Base-by-base conservation (phyloP, 768 basidiomycete species). In the Leccinum uliginosum region DNA sequence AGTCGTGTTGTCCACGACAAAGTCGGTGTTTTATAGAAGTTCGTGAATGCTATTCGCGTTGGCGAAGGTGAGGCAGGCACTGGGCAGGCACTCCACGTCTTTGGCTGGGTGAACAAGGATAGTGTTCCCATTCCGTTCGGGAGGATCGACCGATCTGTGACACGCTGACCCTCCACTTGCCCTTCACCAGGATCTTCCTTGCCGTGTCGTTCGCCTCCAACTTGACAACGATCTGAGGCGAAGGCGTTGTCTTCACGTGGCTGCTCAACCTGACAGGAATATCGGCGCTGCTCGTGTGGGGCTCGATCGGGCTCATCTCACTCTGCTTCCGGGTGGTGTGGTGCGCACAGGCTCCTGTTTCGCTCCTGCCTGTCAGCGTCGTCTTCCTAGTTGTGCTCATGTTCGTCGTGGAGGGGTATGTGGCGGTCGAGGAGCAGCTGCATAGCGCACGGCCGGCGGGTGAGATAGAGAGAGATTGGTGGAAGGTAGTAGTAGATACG, bases 221-320 rank as follows among this genome's bases (percentile, higher is more conserved):
- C 64, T 82, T n/a, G n/a, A n/a, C n/a, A 44, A 80, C 83, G 6
- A 81, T 84, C 58, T 84, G 82, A 82, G 79, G 82, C 17, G 74
- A 77, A 47, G 80, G 80, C 10, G 65, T 80, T 55, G 80, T 79
- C 43, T 83, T 84, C 60, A 78, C 76, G 2, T 82, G 81, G 86
- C 73, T 87, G 10, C 71, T 85, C 51, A 83, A 85, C 60, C 72
- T 87, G 51, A 83, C 82, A 7, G 85, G 86, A 40, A 82, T 88
- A 45, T 85, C 83, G 1, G 82, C 84, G 2, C 73, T 89, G 50
- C 77, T 88, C 57, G 83, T 85, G 40, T 89, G 87, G 86, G 80
- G 78, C 24, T 78, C 80, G 27, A 82, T 86, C 56, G 79, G 77
- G 9, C 14, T 74, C 30, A 82, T 82, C 32, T 81, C 79, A 4